A percentile compares a stretch with the other conserved stretches of the same genome.
phyloP scores from a whole-genome alignment of 1,284 basidiomycete genomes.

The Lentinus polychrous region DNA sequence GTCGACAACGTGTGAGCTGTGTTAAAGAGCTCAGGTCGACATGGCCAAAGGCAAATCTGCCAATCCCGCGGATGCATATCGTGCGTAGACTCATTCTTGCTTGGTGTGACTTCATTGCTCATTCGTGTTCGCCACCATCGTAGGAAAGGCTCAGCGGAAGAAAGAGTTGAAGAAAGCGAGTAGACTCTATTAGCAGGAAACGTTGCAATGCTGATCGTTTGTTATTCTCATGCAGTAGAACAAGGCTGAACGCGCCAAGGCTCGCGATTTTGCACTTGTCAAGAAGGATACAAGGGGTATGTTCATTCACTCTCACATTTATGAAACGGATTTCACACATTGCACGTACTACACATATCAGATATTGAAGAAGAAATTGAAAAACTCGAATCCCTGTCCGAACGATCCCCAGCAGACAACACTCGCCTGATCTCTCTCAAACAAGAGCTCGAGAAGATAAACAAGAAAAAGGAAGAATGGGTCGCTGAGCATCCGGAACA shows the following conservation, averaged over 20 bases:
- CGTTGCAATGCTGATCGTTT: constrained; percentile 7
- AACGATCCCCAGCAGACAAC: constrained; percentile 42
- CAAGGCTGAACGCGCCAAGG: constrained; percentile 72
- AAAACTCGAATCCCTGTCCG: constrained; percentile 44
- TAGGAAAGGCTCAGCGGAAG: constrained; percentile 82
- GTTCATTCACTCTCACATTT: constrained; percentile 13
- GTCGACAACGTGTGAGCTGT: background rate
- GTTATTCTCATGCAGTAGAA: constrained; percentile 59
- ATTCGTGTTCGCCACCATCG: constrained; percentile 3
- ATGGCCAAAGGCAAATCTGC: constrained; percentile 81
- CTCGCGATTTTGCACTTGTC: constrained; percentile 74
- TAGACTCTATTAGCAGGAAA: constrained; percentile 4
- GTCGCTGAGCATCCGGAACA: constrained; percentile 88
- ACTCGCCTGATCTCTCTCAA: constrained; percentile 59
- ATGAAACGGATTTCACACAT: no score
- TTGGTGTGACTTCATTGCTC: background rate
- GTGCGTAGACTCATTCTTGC: constrained; percentile 35
- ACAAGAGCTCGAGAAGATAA: constrained; percentile 72
- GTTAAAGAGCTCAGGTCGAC: constrained; percentile 2
- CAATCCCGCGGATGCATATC: constrained; percentile 82
- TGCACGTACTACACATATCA: no score
- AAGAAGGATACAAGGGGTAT: constrained; percentile 83
- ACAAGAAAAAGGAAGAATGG: constrained; percentile 84
- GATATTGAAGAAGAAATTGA: constrained; percentile 69
- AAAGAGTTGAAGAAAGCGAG: constrained; percentile 87